Conservation (phyloP, 2,329 filamentous ascomycete species). For the Scedosporium apiospermum region DNA sequence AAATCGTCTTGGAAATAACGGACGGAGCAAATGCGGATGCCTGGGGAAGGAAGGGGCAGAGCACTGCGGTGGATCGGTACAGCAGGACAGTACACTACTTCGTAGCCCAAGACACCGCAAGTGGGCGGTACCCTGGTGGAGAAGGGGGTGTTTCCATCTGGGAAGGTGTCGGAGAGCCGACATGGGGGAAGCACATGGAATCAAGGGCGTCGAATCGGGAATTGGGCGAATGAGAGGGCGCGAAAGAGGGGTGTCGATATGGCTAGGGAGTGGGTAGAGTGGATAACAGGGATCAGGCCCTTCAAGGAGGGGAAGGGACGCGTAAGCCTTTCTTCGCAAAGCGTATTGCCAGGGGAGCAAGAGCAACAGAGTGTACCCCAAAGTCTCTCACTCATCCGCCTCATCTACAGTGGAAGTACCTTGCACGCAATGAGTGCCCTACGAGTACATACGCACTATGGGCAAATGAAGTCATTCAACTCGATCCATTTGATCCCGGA, state of each 20-base stretch:
- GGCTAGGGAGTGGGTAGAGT: neutral
- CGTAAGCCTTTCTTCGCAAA: constrained; percentile 6
- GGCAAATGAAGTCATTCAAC: neutral
- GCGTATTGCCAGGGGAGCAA: neutral
- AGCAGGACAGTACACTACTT: neutral
- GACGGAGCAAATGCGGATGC: constrained; percentile 3
- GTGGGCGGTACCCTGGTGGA: neutral
- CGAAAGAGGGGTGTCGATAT: neutral
- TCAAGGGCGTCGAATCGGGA: neutral
- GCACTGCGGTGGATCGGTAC: neutral
- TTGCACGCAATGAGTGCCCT: neutral
- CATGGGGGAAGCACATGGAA: neutral
- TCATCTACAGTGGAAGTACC: neutral
- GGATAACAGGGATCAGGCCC: constrained; percentile 1
- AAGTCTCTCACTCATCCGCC: neutral
- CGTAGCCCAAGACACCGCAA: neutral
- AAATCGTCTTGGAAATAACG: constrained; percentile 1
- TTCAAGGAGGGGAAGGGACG: constrained; percentile 7
- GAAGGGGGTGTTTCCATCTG: neutral
- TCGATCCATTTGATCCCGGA: neutral
- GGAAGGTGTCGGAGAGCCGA: neutral
- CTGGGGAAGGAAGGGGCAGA: constrained; percentile 6
- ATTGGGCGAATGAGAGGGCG: neutral
- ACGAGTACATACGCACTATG: neutral
- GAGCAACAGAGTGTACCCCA: neutral